Evolutionary conservation across 192 early-diverging fungal genomes (phyloP), one percentile per base, ranked within the genome.

Genomic region (Backusella psychrophila): DNA sequence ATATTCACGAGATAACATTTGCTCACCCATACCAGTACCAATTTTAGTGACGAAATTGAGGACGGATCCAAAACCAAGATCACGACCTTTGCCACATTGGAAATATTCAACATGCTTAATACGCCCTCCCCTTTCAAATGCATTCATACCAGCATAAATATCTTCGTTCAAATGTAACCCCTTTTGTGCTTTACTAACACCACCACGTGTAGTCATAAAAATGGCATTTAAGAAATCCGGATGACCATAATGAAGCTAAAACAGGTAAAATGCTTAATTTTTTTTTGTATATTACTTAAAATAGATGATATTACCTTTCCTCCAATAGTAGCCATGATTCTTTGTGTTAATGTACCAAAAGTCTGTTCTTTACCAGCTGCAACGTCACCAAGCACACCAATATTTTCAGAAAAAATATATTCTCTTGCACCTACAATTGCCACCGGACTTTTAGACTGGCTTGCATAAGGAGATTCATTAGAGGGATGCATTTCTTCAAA

Each of bases 1-100:
- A 81, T 96, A 94, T 82, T 96, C 95, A 73, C 95, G 90, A 49
- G 95, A 96, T 52, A 96, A 80, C 90, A 95, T 94, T 84, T 96
- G 95, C 82, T 96, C 95, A 36, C 93, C 93, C 95, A 96, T 96
- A 74, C 95, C 95, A n/a, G 93, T 93, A 52, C 94, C 93, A 72
- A 96, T 95, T 83, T 96, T 96, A 52, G 95, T 93, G 66, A 91
- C 91, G 72, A 95, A 96, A 79, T 93, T 93, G 75, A 96, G 91
- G 52, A 94, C 92, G 19, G 94, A 96, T 74, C 90, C 91, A 85
- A 96, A 94, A 4, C 94, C 93, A 63, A 96, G 87, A 79, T 96
- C 95, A 75, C 93, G 92, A n/a, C 95, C 95, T 87, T 96, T 96
- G 36, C 94, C 94, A 80, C 94, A 94, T 84, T 96, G 95, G 77